These are phyloP conservation scores for Pythium phragmitis DNA, from an alignment of 352 stramenopile species.

Conservation along the genomic window DNA sequence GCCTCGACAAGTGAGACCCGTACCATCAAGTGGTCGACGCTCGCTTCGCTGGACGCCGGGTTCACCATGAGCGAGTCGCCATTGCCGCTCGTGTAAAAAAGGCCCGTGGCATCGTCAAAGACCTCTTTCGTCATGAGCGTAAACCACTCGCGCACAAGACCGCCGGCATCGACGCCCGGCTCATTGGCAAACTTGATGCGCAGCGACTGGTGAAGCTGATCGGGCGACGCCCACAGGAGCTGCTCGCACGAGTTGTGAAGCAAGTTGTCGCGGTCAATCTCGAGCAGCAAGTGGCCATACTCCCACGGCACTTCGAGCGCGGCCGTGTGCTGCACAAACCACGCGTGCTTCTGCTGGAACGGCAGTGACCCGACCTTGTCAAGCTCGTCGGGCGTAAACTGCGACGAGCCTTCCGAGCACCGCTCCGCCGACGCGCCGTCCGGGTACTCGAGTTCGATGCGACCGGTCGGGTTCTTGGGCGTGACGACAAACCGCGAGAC, in stretches of 20 bases:
- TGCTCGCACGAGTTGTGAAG: conserved; percentile 90
- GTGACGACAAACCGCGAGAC: conserved; percentile 77
- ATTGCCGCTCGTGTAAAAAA: conserved; percentile 79
- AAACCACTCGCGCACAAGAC: conserved; percentile 91
- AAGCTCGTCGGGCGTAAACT: conserved; percentile 71
- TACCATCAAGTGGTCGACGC: conserved; percentile 82
- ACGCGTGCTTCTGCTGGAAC: conserved; percentile 88
- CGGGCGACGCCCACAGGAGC: conserved; percentile 75
- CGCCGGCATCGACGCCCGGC: conserved; percentile 88
- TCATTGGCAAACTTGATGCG: conserved; percentile 91
- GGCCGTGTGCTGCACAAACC: conserved; percentile 86
- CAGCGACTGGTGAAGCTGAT: conserved; percentile 86
- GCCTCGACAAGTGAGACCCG: conserved; percentile 8
- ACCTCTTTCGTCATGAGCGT: conserved; percentile 88
- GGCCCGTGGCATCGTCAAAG: conserved; percentile 80
- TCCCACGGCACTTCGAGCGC: conserved; percentile 86
- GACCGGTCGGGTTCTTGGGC: conserved; percentile 67
- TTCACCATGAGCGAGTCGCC: conserved; percentile 86
- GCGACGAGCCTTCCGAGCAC: conserved; percentile 48
- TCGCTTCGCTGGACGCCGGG: conserved; percentile 74
- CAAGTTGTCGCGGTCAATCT: conserved; percentile 87
- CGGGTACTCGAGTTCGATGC: conserved; percentile 69
- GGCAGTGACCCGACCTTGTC: conserved; percentile 64
- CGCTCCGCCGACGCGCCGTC: conserved; percentile 59
- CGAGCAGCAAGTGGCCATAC: conserved; percentile 80